Evolutionary conservation across 192 early-diverging fungal genomes (phyloP).

Genomic region (Chytriomyces sp.): DNA sequence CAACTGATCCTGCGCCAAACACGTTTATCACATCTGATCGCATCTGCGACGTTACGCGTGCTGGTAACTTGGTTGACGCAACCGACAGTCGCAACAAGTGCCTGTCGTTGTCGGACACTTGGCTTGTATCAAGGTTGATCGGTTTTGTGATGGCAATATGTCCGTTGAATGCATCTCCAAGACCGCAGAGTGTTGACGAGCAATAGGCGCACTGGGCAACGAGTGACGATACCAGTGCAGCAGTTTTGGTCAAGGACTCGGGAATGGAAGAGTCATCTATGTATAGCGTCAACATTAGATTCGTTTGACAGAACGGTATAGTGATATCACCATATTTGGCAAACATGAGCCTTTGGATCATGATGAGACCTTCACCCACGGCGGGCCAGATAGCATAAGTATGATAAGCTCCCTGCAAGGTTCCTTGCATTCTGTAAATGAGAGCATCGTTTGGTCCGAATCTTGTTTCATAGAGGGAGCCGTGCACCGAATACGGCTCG

Average conservation of each 20-base stretch:
- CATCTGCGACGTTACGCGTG: conserved; percentile 13
- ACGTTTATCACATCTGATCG: not conserved
- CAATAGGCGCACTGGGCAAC: conserved; percentile 21
- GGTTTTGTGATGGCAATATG: not conserved
- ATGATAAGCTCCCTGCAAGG: not conserved
- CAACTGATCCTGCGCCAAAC: too few species aligned
- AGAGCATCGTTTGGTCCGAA: not conserved
- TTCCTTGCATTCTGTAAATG: not conserved
- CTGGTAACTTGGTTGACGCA: conserved; percentile 16
- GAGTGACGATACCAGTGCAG: not conserved
- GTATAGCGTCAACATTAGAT: not conserved
- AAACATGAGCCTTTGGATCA: not conserved
- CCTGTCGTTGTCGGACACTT: not conserved
- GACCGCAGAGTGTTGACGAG: not conserved
- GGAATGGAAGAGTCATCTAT: not conserved
- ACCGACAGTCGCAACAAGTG: conserved; percentile 1
- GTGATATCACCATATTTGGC: not conserved
- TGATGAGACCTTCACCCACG: not conserved
- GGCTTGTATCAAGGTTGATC: not conserved
- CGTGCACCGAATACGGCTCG: not conserved
- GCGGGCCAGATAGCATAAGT: not conserved
- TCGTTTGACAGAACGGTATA: not conserved
- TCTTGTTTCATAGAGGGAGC: not conserved
- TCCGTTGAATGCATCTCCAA: conserved; percentile 13
- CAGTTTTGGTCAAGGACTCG: not conserved